Percentiles rank a stretch among this genome's conserved stretches.
Conservation (phyloP, 2,329 filamentous ascomycete genomes). For the Reticulascus tulasneorum region DNA sequence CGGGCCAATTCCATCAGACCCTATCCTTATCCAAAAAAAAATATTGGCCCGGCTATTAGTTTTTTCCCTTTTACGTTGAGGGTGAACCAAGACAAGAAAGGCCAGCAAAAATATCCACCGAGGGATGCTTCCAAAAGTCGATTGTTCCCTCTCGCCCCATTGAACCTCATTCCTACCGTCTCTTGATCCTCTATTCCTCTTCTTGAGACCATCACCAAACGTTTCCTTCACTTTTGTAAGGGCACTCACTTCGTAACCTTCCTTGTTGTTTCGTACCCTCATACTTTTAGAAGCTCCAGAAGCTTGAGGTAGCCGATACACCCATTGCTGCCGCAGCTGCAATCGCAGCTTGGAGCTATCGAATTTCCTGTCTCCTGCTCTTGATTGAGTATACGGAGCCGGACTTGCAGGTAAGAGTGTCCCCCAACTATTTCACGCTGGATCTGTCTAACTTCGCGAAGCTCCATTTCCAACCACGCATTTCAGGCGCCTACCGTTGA, state of each 20-base stretch:
- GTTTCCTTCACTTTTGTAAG: constrained; percentile 9
- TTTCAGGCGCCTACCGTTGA: constrained; percentile 23
- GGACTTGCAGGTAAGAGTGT: constrained; percentile 12
- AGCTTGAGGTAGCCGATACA: constrained; percentile 9
- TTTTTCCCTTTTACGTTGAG: constrained; percentile 12
- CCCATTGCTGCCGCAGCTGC: not conserved
- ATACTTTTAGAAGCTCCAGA: constrained; percentile 11
- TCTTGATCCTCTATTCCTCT: constrained; percentile 9
- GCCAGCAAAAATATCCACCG: not conserved
- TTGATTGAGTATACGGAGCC: constrained; percentile 35
- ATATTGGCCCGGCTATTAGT: no score
- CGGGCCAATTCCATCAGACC: no score
- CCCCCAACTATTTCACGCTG: not conserved
- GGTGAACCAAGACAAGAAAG: constrained; percentile 3
- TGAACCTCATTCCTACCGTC: constrained; percentile 7
- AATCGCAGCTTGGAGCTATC: constrained; percentile 1
- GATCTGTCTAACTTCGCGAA: constrained; percentile 9
- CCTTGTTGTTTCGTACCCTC: constrained; percentile 13
- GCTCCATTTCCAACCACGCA: constrained; percentile 11
- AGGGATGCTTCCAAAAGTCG: no score
- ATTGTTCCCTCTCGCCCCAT: no score
- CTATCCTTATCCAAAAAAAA: no score
- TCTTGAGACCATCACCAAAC: constrained; percentile 3
- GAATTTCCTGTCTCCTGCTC: constrained; percentile 28
- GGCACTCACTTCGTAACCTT: constrained; percentile 15